Conservation (phyloP, 192 early-diverging fungal genomes). For the Coemansia sp. region DNA sequence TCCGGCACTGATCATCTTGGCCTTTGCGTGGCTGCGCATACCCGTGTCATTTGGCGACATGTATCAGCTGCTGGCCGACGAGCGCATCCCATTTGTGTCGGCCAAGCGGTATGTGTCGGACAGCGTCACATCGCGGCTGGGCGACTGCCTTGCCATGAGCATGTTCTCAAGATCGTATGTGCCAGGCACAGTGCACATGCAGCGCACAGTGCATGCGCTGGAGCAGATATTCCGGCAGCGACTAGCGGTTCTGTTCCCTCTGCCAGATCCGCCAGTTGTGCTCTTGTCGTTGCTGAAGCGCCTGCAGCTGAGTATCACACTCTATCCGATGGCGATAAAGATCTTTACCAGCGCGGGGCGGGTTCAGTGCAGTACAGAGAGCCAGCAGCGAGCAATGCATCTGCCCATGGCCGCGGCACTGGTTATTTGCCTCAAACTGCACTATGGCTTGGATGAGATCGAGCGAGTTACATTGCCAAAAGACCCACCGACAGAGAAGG, state of each 20-base stretch:
- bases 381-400: neutral
- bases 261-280: constrained; percentile 6
- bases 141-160: constrained; percentile 3
- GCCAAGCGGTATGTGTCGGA: constrained; percentile 11
- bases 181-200: constrained; percentile 5
- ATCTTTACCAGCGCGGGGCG: constrained; percentile 5
- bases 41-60: constrained; percentile 27
- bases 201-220: constrained; percentile 2
- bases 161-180: constrained; percentile 11
- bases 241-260: constrained; percentile 11
- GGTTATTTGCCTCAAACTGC: constrained; percentile 34
- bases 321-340: constrained; percentile 29
- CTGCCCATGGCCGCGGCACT: constrained; percentile 10
- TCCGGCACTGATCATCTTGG: constrained; percentile 24
- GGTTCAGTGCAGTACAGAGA: no score
- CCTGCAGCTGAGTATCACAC: constrained; percentile 10
- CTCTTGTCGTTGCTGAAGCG: constrained; percentile 19
- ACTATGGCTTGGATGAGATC: constrained; percentile 45
- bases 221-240: constrained; percentile 16
- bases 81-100: constrained; percentile 29
- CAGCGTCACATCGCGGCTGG: constrained; percentile 11
- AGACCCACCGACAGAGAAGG: neutral
- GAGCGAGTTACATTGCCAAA: constrained; percentile 11
- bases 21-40: constrained; percentile 17
- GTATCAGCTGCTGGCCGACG: constrained; percentile 25